Conservation (phyloP, 179 eudicot genomes). For the Actinidia chinensis region DNA sequence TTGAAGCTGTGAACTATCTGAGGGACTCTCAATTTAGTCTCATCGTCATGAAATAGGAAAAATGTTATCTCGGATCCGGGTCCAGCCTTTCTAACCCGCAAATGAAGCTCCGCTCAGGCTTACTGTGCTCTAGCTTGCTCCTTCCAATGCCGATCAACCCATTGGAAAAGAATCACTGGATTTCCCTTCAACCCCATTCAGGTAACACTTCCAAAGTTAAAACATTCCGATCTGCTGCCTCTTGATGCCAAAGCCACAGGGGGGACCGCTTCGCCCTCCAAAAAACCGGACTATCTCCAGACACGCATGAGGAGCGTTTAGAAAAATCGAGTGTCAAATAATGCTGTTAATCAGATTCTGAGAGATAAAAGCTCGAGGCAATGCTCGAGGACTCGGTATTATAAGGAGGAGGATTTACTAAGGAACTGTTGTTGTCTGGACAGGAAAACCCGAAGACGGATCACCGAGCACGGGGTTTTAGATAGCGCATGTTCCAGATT, state of each 20-base stretch:
- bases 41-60: conserved; percentile 54
- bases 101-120: conserved; percentile 48
- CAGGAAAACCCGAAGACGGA: conserved; percentile 60
- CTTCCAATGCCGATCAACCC: conserved; percentile 56
- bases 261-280: conserved; percentile 39
- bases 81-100: conserved; percentile 45
- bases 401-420: conserved; percentile 39
- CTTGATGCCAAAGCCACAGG: conserved; percentile 47
- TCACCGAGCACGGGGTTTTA: conserved; percentile 42
- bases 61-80: conserved; percentile 59
- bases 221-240: conserved; percentile 49
- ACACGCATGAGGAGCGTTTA: conserved; percentile 37
- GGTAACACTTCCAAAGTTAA: conserved; percentile 44
- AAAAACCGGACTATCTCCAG: conserved; percentile 47
- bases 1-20: conserved; percentile 56
- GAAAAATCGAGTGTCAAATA: conserved; percentile 43
- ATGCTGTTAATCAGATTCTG: conserved; percentile 45
- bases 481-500: conserved; percentile 31
- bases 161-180: conserved; percentile 38
- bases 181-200: conserved; percentile 52
- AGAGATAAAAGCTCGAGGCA: conserved; percentile 55
- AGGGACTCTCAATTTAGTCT: conserved; percentile 45
- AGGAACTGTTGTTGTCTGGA: conserved; percentile 44
- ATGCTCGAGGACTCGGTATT: conserved; percentile 31
- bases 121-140: conserved; percentile 36